These are phyloP conservation scores for Notholithocarpus densiflorus DNA, from an alignment of 306 rosid species.

Conservation along the genomic window DNA sequence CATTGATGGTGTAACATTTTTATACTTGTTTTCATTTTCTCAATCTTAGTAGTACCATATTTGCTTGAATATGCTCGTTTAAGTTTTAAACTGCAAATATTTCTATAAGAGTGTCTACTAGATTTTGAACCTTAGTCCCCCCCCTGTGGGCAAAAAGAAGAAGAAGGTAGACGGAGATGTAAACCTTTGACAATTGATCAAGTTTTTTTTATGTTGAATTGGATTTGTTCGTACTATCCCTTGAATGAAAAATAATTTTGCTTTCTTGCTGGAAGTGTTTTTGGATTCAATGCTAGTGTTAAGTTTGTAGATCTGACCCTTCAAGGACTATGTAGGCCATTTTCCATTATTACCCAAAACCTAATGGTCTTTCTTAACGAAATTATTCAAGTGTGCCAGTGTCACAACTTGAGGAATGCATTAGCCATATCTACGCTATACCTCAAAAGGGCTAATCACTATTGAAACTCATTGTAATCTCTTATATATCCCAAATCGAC, in stretches of 20 bases:
- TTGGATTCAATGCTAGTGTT: neutral
- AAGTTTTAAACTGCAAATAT: neutral
- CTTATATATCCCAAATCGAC: too few relatives aligned
- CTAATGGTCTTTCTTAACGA: neutral
- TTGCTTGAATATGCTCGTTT: neutral
- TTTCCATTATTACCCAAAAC: neutral
- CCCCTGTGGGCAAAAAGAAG: too few relatives aligned
- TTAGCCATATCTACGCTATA: too few relatives aligned
- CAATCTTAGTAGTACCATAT: neutral
- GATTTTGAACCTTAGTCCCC: neutral
- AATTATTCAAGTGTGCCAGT: neutral
- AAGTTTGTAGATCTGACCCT: neutral
- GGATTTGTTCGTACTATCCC: too few relatives aligned
- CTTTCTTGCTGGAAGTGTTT: too few relatives aligned
- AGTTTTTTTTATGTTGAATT: too few relatives aligned
- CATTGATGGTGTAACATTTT: neutral
- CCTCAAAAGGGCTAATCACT: too few relatives aligned
- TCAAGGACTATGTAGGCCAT: neutral
- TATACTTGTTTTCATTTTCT: neutral
- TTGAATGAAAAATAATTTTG: too few relatives aligned
- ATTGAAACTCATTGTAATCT: too few relatives aligned
- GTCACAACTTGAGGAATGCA: too few relatives aligned
- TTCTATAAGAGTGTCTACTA: neutral
- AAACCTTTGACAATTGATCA: too few relatives aligned
- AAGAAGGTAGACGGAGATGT: too few relatives aligned